These are phyloP conservation scores for Trichoderma parareesei DNA, from an alignment of 495 filamentous ascomycete genomes.

Conservation along the genomic window DNA sequence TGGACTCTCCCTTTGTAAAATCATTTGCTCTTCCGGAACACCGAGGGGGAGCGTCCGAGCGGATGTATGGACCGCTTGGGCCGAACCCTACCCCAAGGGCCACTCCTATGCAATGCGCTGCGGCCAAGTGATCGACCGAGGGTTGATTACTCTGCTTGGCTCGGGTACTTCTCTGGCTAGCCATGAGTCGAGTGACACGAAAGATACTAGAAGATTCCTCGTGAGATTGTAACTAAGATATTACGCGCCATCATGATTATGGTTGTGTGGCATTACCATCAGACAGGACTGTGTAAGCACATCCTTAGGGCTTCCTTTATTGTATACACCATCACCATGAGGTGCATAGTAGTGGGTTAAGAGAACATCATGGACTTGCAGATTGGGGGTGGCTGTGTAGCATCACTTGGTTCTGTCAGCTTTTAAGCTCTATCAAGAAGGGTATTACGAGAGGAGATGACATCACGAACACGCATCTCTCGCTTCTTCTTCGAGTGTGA, in stretches of 20 bases:
- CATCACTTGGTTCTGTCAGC: too few species aligned
- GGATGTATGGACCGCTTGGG: not conserved
- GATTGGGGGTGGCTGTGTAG: too few species aligned
- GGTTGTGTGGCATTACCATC: not conserved
- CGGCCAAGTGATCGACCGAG: not conserved
- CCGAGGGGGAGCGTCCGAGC: not conserved
- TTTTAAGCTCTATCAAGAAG: too few species aligned
- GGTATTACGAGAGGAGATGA: too few species aligned
- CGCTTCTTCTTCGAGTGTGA: too few species aligned
- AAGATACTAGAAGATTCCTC: not conserved
- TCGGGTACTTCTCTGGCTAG: not conserved
- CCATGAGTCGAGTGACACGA: not conserved
- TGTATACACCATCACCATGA: not conserved
- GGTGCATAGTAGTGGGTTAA: not conserved
- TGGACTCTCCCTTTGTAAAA: not conserved
- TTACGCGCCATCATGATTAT: not conserved
- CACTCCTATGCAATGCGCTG: not conserved
- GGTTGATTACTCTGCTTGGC: not conserved
- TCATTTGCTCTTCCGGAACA: not conserved
- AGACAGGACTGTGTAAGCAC: not conserved
- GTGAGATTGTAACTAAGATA: not conserved
- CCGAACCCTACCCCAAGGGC: not conserved
- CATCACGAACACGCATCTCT: too few species aligned
- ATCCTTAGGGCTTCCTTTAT: not conserved
- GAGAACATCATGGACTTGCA: not conserved